Percentiles rank a stretch among this genome's conserved stretches.
Evolutionary conservation across 352 stramenopile species (phyloP).

Genomic region (Phytopythium montanum): DNA sequence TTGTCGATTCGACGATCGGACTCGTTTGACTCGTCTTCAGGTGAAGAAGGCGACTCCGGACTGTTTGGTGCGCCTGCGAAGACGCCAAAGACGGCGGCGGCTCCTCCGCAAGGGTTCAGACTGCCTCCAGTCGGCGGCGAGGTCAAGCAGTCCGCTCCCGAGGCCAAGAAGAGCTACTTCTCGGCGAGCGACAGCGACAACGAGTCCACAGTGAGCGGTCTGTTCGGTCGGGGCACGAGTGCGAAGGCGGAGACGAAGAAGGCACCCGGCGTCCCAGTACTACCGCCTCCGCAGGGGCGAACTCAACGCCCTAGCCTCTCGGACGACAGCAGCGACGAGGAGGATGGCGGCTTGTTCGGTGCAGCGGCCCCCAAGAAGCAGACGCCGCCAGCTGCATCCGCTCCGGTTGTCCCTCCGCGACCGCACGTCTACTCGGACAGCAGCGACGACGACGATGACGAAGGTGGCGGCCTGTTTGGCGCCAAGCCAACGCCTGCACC

Average conservation of each 20-base stretch:
- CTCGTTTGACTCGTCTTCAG: conserved; percentile 45
- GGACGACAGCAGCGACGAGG: conserved; percentile 51
- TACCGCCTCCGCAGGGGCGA: conserved; percentile 15
- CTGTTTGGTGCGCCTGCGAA: conserved; percentile 39
- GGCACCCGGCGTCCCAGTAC: conserved; percentile 11
- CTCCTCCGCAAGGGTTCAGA: conserved; percentile 21
- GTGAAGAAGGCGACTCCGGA: conserved; percentile 30
- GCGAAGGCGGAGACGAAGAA: conserved; percentile 18
- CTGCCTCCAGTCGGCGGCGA: conserved; percentile 20
- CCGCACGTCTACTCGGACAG: conserved; percentile 25
- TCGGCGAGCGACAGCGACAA: conserved; percentile 38
- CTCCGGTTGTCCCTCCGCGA: conserved; percentile 7
- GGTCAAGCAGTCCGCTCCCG: conserved; percentile 11
- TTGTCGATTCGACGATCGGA: conserved; percentile 27
- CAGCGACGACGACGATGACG: conserved; percentile 40
- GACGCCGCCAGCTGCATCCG: conserved; percentile 4
- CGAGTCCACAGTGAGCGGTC: conserved; percentile 27
- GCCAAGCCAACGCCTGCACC: conserved; percentile 19
- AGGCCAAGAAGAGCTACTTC: conserved; percentile 21
- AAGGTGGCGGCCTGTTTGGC: conserved; percentile 53
- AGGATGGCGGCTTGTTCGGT: conserved; percentile 50
- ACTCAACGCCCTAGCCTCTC: conserved; percentile 37
- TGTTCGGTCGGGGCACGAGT: conserved; percentile 29
- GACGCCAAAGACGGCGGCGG: conserved; percentile 6
- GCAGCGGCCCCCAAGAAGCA: conserved; percentile 25